These are phyloP conservation scores for Suillus sp. DNA, from an alignment of 768 basidiomycete genomes.

Conservation along the genomic window DNA sequence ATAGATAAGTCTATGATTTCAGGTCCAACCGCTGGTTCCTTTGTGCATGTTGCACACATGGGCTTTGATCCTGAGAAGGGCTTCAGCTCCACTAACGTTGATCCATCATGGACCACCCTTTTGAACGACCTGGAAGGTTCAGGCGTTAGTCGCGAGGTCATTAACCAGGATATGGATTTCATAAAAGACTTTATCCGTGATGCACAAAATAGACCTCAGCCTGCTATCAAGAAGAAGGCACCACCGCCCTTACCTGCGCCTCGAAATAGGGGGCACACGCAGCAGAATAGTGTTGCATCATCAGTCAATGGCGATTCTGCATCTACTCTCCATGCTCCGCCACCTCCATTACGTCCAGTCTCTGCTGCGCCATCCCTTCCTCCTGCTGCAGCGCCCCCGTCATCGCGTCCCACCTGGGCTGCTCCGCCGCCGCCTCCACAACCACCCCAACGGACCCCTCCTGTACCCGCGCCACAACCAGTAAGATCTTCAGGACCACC, in stretches of 20 bases:
- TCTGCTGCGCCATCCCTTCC: slow-evolving; percentile 36
- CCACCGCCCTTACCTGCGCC: slow-evolving; percentile 39
- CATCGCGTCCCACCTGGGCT: slow-evolving; percentile 15
- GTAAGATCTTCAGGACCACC: slow-evolving; percentile 35
- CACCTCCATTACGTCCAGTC: slow-evolving; percentile 33
- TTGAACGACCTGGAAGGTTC: slow-evolving; percentile 62
- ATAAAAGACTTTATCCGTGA: slow-evolving; percentile 81
- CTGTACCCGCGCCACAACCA: slow-evolving; percentile 32
- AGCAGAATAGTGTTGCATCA: slow-evolving; percentile 25
- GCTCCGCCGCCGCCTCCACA: slow-evolving; percentile 27
- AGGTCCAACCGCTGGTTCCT: slow-evolving; percentile 73
- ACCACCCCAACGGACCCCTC: slow-evolving; percentile 30
- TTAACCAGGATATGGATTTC: slow-evolving; percentile 82
- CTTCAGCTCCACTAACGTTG: slow-evolving; percentile 84
- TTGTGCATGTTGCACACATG: slow-evolving; percentile 94
- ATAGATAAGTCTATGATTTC: slow-evolving; percentile 95
- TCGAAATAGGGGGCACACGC: slow-evolving; percentile 28
- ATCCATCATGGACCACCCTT: slow-evolving; percentile 84
- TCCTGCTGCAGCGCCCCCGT: slow-evolving; percentile 34
- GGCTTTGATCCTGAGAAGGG: slow-evolving; percentile 88
- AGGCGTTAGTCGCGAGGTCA: slow-evolving; percentile 69
- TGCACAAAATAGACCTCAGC: slow-evolving; percentile 39
- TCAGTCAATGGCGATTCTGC: slow-evolving; percentile 24
- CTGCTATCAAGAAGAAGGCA: slow-evolving; percentile 47
- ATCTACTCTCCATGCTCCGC: slow-evolving; percentile 39